Percentiles rank a stretch among this genome's conserved stretches.
These are phyloP conservation scores for Pyricularia pennisetigena DNA, from an alignment of 2,329 filamentous ascomycete genomes.

Conservation along the genomic window DNA sequence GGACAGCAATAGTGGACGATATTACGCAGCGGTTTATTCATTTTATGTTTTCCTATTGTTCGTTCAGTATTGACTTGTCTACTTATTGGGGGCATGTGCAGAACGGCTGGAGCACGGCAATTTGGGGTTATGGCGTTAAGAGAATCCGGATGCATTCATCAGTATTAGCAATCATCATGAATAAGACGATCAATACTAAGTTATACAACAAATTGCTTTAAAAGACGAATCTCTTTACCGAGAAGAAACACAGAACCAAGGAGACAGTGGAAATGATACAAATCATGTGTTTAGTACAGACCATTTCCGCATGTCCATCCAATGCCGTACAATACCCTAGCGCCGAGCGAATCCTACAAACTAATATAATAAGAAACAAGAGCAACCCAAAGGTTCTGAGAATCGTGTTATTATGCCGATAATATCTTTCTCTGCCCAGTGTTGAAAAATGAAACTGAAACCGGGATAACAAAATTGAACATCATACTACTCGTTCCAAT, in stretches of 20 bases:
- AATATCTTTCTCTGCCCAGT: background rate
- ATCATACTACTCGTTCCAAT: background rate
- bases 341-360: background rate
- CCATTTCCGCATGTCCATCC: background rate
- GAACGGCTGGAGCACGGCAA: background rate
- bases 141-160: background rate
- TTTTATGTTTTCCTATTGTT: background rate
- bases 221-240: background rate
- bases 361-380: background rate
- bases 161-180: background rate
- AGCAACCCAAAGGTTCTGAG: background rate
- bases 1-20: background rate
- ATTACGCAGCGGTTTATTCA: background rate
- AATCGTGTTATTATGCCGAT: background rate
- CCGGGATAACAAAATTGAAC: background rate
- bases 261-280: background rate
- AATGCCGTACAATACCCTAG: background rate
- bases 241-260: background rate
- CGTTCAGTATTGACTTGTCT: background rate
- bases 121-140: background rate
- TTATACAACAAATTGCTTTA: background rate
- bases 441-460: background rate
- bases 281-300: background rate
- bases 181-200: background rate
- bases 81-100: background rate